Evolutionary conservation across 2,329 filamentous ascomycete species (phyloP).

Genomic region (Fusarium torreyae): DNA sequence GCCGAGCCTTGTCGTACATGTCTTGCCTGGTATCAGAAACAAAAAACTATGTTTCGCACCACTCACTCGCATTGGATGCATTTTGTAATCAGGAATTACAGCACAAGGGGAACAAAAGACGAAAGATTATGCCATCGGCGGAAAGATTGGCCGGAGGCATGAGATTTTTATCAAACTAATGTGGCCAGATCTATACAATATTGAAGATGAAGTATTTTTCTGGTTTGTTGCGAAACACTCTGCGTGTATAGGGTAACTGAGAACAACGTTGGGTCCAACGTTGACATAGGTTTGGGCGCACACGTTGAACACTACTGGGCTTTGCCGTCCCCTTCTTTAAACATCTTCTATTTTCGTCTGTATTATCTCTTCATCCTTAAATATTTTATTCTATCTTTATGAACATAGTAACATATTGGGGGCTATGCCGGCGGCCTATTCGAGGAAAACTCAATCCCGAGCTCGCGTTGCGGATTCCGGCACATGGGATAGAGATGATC

Average conservation of each 20-base stretch:
- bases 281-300: conserved; percentile 14
- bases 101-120: too few species aligned
- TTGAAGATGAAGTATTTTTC: too few species aligned
- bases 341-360: neutral
- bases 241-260: neutral
- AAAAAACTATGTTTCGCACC: too few species aligned
- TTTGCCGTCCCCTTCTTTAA: conserved; percentile 3
- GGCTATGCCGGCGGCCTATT: neutral
- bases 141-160: too few species aligned
- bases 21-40: too few species aligned
- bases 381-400: neutral
- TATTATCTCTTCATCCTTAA: neutral
- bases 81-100: too few species aligned
- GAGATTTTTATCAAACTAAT: too few species aligned
- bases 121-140: too few species aligned
- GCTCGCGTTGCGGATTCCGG: neutral
- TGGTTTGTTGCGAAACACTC: neutral
- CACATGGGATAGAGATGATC: neutral
- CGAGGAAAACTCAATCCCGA: too few species aligned
- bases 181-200: neutral
- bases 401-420: neutral
- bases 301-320: conserved; percentile 15
- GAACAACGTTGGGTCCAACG: conserved; percentile 7
- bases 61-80: too few species aligned
- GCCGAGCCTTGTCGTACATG: too few species aligned